Base-by-base conservation (phyloP, 495 filamentous ascomycete species). In the Elasticomyces elasticus region DNA sequence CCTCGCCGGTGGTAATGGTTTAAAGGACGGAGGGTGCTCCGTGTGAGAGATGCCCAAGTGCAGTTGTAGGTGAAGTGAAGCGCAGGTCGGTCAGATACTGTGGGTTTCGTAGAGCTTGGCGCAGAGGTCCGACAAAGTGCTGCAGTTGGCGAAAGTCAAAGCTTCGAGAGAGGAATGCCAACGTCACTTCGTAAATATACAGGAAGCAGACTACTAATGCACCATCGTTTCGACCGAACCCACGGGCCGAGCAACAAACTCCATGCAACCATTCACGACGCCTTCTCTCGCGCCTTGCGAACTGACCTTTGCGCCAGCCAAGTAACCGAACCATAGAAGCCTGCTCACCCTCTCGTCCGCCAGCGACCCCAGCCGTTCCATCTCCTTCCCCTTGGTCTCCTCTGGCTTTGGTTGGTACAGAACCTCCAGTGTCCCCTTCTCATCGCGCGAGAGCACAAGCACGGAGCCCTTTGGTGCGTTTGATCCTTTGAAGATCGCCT, bases 191-290 rank as follows among this genome's bases (percentile, higher is more conserved):
- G 33, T 27, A 49, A 23, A 10, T 45, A 4, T 45, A 45, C 42
- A 45, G 2, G 15, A 2, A 5, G 13, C 6, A 23, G 1, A 12
- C 19, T 26, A 45, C 33, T 30, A 63, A 17, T 42, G 41, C 24
- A 94, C 83, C 68, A 83, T 85, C 50, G 84, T 78, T 23, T 82
- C 84, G 7, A 95, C 80, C 0, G 88, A 94, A 7, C 90, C 91
- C 42, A 94, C 78, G 0, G 92, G 92, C 60, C 92, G 69, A 72
- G 90, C 87, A 15, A 91, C 90, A 71, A 96, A 80, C 52, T 79
- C 81, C 78, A 95, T 82, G 48, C 94, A 74, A 0, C 92, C 92
- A 35, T 95, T 84, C 4, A 95, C 85, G 51, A 98, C 81, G 51
- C 77, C 89, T 72, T 79, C 74, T 56, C 92, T 76, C 25, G 88